Evolutionary conservation across 2,329 filamentous ascomycete genomes (phyloP).

Genomic region (Fusarium siculi): DNA sequence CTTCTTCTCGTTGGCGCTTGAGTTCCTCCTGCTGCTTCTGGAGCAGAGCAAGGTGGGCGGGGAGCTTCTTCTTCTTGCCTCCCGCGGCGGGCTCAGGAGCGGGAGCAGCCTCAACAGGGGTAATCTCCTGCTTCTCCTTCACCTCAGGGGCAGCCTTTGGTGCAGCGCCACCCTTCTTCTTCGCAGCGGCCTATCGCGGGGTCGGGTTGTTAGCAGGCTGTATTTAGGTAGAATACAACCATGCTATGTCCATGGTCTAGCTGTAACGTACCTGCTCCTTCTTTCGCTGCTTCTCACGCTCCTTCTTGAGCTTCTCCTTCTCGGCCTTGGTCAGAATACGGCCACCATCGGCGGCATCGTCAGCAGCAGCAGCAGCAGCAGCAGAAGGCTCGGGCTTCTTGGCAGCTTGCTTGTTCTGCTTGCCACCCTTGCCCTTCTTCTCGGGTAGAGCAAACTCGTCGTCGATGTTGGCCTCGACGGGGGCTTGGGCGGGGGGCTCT

Average conservation of each 20-base stretch:
- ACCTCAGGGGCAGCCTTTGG: constrained; percentile 66
- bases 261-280: constrained; percentile 82
- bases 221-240: neutral
- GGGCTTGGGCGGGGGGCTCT: constrained; percentile 70
- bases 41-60: constrained; percentile 75
- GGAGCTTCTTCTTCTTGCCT: constrained; percentile 89
- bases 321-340: constrained; percentile 94
- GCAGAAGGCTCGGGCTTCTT: constrained; percentile 59
- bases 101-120: constrained; percentile 45
- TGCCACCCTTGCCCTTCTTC: constrained; percentile 75
- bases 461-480: constrained; percentile 82
- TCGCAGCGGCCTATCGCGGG: constrained; percentile 67
- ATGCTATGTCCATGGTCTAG: neutral
- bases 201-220: constrained; percentile 20
- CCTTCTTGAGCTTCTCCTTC: constrained; percentile 98
- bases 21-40: constrained; percentile 87
- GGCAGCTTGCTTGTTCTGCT: constrained; percentile 51
- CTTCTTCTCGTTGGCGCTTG: constrained; percentile 73
- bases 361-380: constrained; percentile 62
- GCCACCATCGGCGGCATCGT: constrained; percentile 66
- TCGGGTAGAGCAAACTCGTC: constrained; percentile 87
- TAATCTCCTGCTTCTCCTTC: constrained; percentile 67
- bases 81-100: constrained; percentile 54
- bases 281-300: constrained; percentile 97
- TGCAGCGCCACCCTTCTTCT: constrained; percentile 74